A percentile compares a stretch with the other conserved stretches of the same genome.
Evolutionary conservation across 2,329 filamentous ascomycete species (phyloP).

Genomic region (Colletotrichum kahawae): DNA sequence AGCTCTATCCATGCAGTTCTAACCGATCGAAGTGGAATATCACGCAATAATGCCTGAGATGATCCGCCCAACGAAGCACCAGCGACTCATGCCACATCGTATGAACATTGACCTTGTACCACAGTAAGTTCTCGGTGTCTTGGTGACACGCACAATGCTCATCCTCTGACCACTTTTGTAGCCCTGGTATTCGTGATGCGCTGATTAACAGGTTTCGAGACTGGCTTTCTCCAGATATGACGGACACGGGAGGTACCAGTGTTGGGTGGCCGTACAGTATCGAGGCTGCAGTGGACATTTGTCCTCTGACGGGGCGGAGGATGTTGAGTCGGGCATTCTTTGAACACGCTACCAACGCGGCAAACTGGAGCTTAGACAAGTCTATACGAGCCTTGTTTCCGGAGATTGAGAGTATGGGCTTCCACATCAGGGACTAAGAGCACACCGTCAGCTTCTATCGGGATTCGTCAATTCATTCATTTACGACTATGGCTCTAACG

Average conservation of each 20-base stretch:
- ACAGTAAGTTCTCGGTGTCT: neutral
- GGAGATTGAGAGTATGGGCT: slow-evolving; percentile 7
- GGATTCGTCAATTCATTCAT: slow-evolving; percentile 22
- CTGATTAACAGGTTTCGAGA: slow-evolving; percentile 9
- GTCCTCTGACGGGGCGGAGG: slow-evolving; percentile 2
- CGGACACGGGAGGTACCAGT: slow-evolving; percentile 3
- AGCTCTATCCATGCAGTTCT: neutral
- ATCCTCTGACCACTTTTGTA: neutral
- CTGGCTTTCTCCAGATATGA: slow-evolving; percentile 11
- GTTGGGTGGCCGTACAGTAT: slow-evolving; percentile 15
- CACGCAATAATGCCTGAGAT: slow-evolving; percentile 4
- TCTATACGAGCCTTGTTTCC: neutral
- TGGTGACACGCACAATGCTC: neutral
- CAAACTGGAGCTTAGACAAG: slow-evolving; percentile 16
- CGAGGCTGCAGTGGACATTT: slow-evolving; percentile 6
- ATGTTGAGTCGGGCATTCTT: slow-evolving; percentile 6
- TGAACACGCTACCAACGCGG: slow-evolving; percentile 7
- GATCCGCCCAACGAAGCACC: slow-evolving; percentile 6
- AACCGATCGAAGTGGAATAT: neutral
- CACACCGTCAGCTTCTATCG: neutral
- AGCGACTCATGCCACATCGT: slow-evolving; percentile 3
- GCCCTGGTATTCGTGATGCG: slow-evolving; percentile 8
- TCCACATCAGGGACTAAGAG: neutral
- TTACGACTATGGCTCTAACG: slow-evolving; percentile 19
- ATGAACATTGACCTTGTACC: slow-evolving; percentile 16